Evolutionary conservation across 2,329 filamentous ascomycete species (phyloP), one percentile per base, ranked within the genome.

Genomic region (Arthroderma sp.): DNA sequence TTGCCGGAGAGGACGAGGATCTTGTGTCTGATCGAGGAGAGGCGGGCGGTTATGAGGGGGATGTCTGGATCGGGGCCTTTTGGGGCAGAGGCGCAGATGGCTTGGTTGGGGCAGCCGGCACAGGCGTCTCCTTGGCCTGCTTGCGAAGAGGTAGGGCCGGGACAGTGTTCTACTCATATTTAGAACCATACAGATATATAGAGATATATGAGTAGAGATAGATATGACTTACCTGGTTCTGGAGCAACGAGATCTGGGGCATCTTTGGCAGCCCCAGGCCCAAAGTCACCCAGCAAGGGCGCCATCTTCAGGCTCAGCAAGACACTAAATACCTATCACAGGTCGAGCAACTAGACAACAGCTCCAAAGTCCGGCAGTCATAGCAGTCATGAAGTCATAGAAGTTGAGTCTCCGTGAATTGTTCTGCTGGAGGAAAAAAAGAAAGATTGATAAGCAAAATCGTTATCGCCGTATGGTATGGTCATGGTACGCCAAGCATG

Each of bases 41-140:
- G 83, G 2, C 91, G 87, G 57, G 85, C 81, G 15, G 90, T 86
- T 66, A 98, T 96, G 63, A 93, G 71, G 2, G 90, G 85, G 49
- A 97, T 88, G 71, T 98, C 93, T 0, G 91, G 91, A 70, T 98
- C 93, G 1, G 93, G 91, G 0, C 91, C 93, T 73, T 96, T 96
- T 21, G 91, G 91, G 1, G 91, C 87, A 0, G 91, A 88, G 17
- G 91, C 91, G 76, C 93, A 98, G 66, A 98, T 95, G 52, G 83
- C 78, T 75, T 98, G 91, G 76, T 98, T 98, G 1, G 93, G 93
- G 68, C 93, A 98, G 56, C 91, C 91, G 52, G 86, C 88, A 76
- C 93, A 98, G 44, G 89, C 90, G 73, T 95, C 91, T 58, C 77
- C 79, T 71, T 79, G 74, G 54, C 81, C 81, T 51, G 81, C 81